A percentile compares a stretch with the other conserved stretches of the same genome.
phyloP scores from a whole-genome alignment of 2,329 filamentous ascomycete species.

The Xylariaceae sp. region DNA sequence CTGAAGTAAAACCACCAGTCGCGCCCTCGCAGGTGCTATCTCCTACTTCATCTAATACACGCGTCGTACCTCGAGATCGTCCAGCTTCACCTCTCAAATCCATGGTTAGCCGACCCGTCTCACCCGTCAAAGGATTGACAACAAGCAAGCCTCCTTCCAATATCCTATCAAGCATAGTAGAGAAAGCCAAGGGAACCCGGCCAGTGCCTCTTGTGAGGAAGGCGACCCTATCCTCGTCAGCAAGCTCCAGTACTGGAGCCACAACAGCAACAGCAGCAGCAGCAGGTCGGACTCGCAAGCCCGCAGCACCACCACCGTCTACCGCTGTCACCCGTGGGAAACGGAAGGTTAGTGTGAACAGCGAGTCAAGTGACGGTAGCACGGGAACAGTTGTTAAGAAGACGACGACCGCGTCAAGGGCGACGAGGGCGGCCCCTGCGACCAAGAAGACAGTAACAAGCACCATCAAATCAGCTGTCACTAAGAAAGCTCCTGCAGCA shows the following conservation, averaged over 20 bases:
- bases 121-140: conserved; percentile 34
- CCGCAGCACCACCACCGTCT: conserved; percentile 35
- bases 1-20: conserved; percentile 35
- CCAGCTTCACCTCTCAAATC: conserved; percentile 50
- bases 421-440: conserved; percentile 34
- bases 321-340: conserved; percentile 41
- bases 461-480: conserved; percentile 44
- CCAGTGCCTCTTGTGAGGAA: conserved; percentile 42
- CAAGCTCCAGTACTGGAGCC: conserved; percentile 33
- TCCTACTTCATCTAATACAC: conserved; percentile 75
- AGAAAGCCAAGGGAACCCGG: conserved; percentile 54
- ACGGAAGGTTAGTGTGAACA: conserved; percentile 52
- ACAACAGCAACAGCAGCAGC: conserved; percentile 29
- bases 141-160: conserved; percentile 35
- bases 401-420: conserved; percentile 33
- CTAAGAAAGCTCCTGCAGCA: conserved; percentile 45
- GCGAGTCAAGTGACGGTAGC: conserved; percentile 60
- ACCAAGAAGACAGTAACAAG: conserved; percentile 50
- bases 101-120: conserved; percentile 37
- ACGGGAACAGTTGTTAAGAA: conserved; percentile 60
- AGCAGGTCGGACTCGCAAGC: conserved; percentile 29
- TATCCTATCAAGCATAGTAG: conserved; percentile 52
- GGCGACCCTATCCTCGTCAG: conserved; percentile 39
- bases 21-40: conserved; percentile 63
- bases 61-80: conserved; percentile 52